These are phyloP conservation scores for Sphaerobolus stellatus DNA, from an alignment of 1,284 basidiomycete genomes.

Conservation along the genomic window DNA sequence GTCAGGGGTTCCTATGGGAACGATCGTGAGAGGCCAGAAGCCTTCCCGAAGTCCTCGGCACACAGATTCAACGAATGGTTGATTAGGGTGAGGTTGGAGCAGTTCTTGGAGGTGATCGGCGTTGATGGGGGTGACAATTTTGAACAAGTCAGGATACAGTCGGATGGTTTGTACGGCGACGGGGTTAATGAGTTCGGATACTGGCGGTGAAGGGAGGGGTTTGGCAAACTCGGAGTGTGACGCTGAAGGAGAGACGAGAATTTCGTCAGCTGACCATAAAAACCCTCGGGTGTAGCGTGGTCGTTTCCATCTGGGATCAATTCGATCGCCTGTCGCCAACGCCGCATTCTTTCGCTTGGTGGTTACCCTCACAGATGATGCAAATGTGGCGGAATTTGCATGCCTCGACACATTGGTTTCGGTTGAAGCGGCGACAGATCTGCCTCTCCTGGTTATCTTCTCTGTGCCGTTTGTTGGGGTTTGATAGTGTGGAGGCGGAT, in stretches of 20 bases:
- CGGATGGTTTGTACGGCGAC: conserved; percentile 1
- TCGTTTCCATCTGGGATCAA: neutral
- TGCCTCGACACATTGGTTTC: conserved; percentile 7
- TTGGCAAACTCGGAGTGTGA: conserved; percentile 10
- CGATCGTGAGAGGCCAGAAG: too few relatives aligned
- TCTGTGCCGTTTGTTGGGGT: too few relatives aligned
- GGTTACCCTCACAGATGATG: conserved; percentile 10
- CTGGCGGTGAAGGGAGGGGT: conserved; percentile 13
- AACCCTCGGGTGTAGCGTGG: neutral
- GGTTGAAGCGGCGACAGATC: conserved; percentile 19
- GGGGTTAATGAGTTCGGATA: neutral
- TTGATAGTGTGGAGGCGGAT: too few relatives aligned
- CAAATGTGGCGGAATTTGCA: conserved; percentile 21
- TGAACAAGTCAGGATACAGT: conserved; percentile 28
- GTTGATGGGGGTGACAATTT: conserved; percentile 35
- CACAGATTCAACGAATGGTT: conserved; percentile 34
- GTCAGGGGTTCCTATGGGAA: too few relatives aligned
- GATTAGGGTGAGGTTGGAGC: conserved; percentile 35
- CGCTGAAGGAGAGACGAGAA: conserved; percentile 10
- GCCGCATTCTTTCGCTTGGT: neutral
- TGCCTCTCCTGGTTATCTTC: neutral
- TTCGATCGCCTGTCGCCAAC: neutral
- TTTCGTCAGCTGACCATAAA: neutral
- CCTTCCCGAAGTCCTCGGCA: conserved; percentile 32
- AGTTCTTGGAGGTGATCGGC: conserved; percentile 29